phyloP scores from a whole-genome alignment of 106 monocot species.

The Acorus gramineus region DNA sequence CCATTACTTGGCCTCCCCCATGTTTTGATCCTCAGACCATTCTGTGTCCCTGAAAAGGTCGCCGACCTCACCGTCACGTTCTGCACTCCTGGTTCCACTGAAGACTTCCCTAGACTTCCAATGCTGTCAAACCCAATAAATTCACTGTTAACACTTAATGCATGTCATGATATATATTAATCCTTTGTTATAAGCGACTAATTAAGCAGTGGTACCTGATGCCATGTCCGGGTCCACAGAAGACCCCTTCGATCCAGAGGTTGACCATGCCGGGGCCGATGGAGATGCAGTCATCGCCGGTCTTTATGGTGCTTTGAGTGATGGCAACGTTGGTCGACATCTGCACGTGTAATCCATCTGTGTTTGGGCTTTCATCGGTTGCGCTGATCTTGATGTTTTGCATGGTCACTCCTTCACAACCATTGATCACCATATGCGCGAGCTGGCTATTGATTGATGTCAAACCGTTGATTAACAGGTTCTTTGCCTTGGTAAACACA shows the following conservation, averaged over 20 bases:
- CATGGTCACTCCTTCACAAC: conserved; percentile 10
- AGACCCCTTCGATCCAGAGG: conserved; percentile 23
- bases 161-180: background rate
- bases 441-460: conserved; percentile 27
- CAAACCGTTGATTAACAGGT: conserved; percentile 13
- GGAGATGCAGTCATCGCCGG: conserved; percentile 48
- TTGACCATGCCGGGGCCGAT: conserved; percentile 15
- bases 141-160: too few relatives aligned
- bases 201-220: conserved; percentile 6
- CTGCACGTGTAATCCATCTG: conserved; percentile 29
- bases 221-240: conserved; percentile 41
- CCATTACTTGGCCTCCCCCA: conserved; percentile 24
- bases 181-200: background rate
- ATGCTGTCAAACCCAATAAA: conserved; percentile 10
- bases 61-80: conserved; percentile 29
- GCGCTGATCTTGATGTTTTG: conserved; percentile 11
- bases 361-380: conserved; percentile 29
- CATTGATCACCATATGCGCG: conserved; percentile 20
- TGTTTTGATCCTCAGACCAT: conserved; percentile 39
- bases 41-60: conserved; percentile 17
- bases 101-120: conserved; percentile 26
- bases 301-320: conserved; percentile 16
- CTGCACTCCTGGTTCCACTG: conserved; percentile 23
- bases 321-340: conserved; percentile 16
- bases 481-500: conserved; percentile 5